Conservation (phyloP, 768 basidiomycete genomes). For the Mycena pura region DNA sequence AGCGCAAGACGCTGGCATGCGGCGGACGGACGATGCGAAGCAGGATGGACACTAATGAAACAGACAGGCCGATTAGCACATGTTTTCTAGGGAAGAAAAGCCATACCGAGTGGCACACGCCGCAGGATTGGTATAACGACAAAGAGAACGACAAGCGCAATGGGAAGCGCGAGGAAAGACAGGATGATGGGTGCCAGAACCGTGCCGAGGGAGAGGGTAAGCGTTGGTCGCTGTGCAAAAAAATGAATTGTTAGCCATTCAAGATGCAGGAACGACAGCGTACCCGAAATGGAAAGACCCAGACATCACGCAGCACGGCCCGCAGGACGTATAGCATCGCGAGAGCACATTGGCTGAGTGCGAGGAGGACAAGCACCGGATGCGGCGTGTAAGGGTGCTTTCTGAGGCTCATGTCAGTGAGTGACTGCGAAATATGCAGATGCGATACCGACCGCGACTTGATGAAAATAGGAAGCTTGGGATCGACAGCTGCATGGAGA, state of each 20-base stretch:
- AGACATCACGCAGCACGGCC: slow-evolving; percentile 61
- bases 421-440: neutral
- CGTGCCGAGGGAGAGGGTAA: slow-evolving; percentile 17
- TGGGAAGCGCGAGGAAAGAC: slow-evolving; percentile 42
- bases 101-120: slow-evolving; percentile 58
- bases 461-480: slow-evolving; percentile 62
- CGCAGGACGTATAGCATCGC: slow-evolving; percentile 59
- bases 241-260: neutral
- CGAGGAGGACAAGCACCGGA: slow-evolving; percentile 66
- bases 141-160: slow-evolving; percentile 54
- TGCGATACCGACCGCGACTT: slow-evolving; percentile 61
- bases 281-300: slow-evolving; percentile 24
- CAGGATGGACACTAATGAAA: slow-evolving; percentile 50
- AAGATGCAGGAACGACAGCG: neutral
- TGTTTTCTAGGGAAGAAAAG: slow-evolving; percentile 47
- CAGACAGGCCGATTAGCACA: neutral
- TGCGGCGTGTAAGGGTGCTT: slow-evolving; percentile 81
- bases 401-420: slow-evolving; percentile 40
- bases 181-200: slow-evolving; percentile 50
- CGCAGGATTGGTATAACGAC: slow-evolving; percentile 60
- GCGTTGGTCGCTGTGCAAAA: slow-evolving; percentile 6
- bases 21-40: slow-evolving; percentile 38
- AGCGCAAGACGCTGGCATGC: slow-evolving; percentile 42
- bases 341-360: slow-evolving; percentile 57
- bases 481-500: slow-evolving; percentile 52